Evolutionary conservation across 257 asterid genomes (phyloP).

Genomic region (Solanum sejunctum): DNA sequence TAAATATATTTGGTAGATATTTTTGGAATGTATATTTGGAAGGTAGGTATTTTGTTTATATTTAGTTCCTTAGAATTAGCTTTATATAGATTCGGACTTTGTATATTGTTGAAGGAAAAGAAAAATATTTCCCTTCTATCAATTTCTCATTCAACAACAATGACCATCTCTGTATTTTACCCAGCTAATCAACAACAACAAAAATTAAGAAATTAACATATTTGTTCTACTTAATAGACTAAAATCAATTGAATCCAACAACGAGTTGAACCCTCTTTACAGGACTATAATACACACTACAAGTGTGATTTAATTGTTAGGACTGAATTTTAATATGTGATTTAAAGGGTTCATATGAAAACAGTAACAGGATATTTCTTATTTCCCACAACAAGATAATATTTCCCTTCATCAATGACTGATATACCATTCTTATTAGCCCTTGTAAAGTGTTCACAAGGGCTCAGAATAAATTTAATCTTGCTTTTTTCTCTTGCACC

Average conservation of each 20-base stretch:
- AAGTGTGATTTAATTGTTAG: background rate
- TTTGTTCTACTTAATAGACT: background rate
- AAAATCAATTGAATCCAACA: background rate
- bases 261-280: background rate
- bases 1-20: no score
- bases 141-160: background rate
- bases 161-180: background rate
- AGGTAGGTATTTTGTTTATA: no score
- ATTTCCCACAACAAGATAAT: conserved; percentile 29
- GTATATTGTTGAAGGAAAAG: no score
- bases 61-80: no score
- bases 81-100: no score
- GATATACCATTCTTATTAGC: conserved; percentile 32
- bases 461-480: conserved; percentile 24
- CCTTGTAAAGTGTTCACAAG: conserved; percentile 42
- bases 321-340: background rate
- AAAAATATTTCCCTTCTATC: no score
- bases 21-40: no score
- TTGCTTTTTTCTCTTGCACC: conserved; percentile 16
- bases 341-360: conserved; percentile 9
- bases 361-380: conserved; percentile 25
- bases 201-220: background rate
- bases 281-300: background rate
- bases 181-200: background rate
- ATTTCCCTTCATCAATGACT: conserved; percentile 41